Base-by-base conservation (phyloP, 169 alveolate genomes). In the Theileria orientalis region DNA sequence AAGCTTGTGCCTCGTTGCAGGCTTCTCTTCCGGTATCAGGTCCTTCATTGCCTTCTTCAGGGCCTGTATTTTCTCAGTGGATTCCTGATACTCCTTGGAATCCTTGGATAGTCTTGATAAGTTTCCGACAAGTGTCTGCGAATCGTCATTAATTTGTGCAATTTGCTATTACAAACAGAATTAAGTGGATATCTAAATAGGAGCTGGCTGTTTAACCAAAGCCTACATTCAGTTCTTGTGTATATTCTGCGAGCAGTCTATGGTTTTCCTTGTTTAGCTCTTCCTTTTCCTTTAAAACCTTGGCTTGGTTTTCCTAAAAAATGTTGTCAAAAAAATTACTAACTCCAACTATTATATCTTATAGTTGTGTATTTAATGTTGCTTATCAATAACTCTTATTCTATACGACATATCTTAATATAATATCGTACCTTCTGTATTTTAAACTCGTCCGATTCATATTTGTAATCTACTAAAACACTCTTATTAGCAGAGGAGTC, bases 361-460 rank as follows among this genome's bases (percentile, higher is more conserved):
- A n/a, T n/a, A n/a, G n/a, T n/a, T n/a, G n/a, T n/a, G n/a, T n/a
- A n/a, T n/a, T n/a, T n/a, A n/a, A n/a, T n/a, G n/a, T n/a, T n/a
- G n/a, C n/a, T n/a, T n/a, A n/a, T n/a, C n/a, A n/a, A n/a, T n/a
- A n/a, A n/a, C n/a, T n/a, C n/a, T n/a, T n/a, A n/a, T n/a, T n/a
- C n/a, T 42, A 42, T 42, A 16, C 52, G 13, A 14, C 23, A 42
- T 13, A 14, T 16, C 52, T 14, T 42, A 14, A 19, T 56, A 29
- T 13, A 21, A 14, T 14, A 56, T 13, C 73, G 3, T 16, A 63
- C 73, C 73, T 63, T 63, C 80, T 77, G 72, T 2, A 63, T 16
- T 60, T 52, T 77, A 60, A 69, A 77, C 21, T 77, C 86, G 44
- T 69, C 83, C 6, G 86, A 77, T 27, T 77, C 86, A 59, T 77